A percentile compares a stretch with the other conserved stretches of the same genome.
Evolutionary conservation across 208 protist genomes (phyloP).

Genomic region (Blastocrithidia nonstop): DNA sequence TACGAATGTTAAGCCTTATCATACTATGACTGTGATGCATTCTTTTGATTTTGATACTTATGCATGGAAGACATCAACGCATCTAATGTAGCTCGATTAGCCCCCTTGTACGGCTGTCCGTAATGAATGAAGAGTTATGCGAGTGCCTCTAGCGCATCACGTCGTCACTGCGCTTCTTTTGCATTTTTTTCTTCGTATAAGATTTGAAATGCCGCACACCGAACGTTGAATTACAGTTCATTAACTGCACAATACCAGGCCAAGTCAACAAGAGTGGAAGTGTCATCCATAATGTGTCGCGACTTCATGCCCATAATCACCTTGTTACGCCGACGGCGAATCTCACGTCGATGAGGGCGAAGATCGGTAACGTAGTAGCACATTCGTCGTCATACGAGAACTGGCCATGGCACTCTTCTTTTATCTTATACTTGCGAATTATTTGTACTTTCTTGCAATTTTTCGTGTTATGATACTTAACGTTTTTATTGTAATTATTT

Average conservation of each 20-base stretch:
- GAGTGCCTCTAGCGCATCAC: conserved; percentile 35
- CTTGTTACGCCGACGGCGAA: conserved; percentile 15
- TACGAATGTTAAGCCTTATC: no score
- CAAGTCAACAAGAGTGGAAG: conserved; percentile 60
- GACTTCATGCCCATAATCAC: conserved; percentile 27
- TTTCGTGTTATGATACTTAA: neutral
- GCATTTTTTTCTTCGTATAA: conserved; percentile 27
- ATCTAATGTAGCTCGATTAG: conserved; percentile 60
- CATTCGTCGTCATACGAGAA: conserved; percentile 6
- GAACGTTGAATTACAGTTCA: conserved; percentile 60
- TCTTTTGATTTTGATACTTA: conserved; percentile 57
- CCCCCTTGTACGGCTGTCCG: conserved; percentile 61
- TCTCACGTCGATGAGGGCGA: conserved; percentile 24
- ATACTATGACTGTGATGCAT: no score
- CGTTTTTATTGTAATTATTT: no score
- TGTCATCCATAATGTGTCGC: conserved; percentile 56
- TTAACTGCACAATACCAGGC: conserved; percentile 58
- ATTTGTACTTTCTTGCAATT: neutral
- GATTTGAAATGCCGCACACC: conserved; percentile 22
- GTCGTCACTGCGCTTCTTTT: conserved; percentile 16
- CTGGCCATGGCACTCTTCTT: conserved; percentile 3
- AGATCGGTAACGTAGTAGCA: conserved; percentile 10
- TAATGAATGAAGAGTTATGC: conserved; percentile 39
- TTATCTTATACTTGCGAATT: neutral
- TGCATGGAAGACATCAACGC: conserved; percentile 62